A percentile compares a stretch with the other conserved stretches of the same genome.
Evolutionary conservation across 2,329 filamentous ascomycete species (phyloP).

Genomic region (Cercospora brassicicola): DNA sequence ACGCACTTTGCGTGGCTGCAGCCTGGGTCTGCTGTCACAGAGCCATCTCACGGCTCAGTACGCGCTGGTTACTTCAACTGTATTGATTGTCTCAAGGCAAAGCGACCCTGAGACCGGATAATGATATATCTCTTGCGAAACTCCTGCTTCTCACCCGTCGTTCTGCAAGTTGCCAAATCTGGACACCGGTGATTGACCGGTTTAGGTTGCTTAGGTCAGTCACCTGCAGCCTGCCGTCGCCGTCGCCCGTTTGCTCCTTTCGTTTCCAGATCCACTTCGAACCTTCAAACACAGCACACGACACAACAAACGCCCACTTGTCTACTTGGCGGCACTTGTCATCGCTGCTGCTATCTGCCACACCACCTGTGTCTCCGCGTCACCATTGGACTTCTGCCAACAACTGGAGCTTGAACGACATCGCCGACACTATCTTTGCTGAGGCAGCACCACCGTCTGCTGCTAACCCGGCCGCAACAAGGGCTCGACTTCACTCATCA

Average conservation of each 20-base stretch:
- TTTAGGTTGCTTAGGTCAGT: background rate
- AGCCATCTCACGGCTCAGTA: background rate
- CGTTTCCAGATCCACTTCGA: background rate
- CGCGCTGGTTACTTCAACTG: background rate
- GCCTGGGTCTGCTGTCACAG: background rate
- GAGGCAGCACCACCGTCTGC: background rate
- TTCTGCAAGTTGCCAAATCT: background rate
- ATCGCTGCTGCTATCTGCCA: background rate
- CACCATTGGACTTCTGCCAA: background rate
- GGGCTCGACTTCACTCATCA: background rate
- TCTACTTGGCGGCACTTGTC: background rate
- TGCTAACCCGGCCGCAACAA: background rate
- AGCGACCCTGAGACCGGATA: background rate
- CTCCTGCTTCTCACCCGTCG: background rate
- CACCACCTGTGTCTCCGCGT: background rate
- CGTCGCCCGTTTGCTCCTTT: background rate
- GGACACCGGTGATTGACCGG: background rate
- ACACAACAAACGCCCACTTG: background rate
- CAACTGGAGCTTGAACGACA: background rate
- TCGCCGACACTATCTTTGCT: background rate
- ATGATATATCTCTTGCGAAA: background rate
- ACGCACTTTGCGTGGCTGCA: background rate
- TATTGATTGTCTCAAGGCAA: background rate
- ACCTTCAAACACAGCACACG: background rate
- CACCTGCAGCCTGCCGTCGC: slow-evolving; percentile 2